Percentiles rank a stretch among this genome's conserved stretches.
phyloP scores from a whole-genome alignment of 2,329 filamentous ascomycete species.

The Ascochyta lentis region DNA sequence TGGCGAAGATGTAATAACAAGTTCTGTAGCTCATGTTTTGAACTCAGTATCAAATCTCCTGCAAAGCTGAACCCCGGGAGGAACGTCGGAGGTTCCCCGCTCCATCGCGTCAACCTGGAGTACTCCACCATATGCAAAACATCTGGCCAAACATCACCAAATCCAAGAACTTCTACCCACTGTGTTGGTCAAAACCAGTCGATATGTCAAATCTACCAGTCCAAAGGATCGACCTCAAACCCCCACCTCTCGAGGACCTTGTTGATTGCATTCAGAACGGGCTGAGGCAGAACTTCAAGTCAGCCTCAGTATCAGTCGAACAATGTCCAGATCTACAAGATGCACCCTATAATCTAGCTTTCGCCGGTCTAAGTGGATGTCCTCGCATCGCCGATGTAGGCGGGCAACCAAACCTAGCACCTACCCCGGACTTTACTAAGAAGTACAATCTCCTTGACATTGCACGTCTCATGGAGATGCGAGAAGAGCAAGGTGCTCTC shows the following conservation, averaged over 20 bases:
- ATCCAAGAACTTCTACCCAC: background rate
- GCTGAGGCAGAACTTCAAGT: slow-evolving; percentile 3
- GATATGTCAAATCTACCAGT: slow-evolving; percentile 2
- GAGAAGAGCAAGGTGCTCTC: slow-evolving; percentile 12
- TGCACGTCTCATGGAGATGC: slow-evolving; percentile 23
- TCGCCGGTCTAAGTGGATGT: slow-evolving; percentile 50
- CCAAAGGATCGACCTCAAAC: background rate
- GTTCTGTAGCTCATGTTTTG: background rate
- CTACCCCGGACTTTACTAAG: slow-evolving; percentile 16
- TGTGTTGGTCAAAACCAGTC: background rate
- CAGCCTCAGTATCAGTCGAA: slow-evolving; percentile 24
- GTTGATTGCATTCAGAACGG: background rate
- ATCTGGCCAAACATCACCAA: background rate
- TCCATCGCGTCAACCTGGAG: background rate
- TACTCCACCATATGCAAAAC: background rate
- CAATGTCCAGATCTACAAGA: slow-evolving; percentile 49
- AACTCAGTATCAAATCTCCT: background rate
- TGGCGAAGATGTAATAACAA: background rate
- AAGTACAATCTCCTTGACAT: slow-evolving; percentile 16
- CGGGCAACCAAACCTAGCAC: slow-evolving; percentile 46
- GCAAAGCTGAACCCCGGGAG: slow-evolving; percentile 1
- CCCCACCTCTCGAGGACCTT: slow-evolving; percentile 7
- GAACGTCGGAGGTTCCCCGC: background rate
- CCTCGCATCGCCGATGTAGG: slow-evolving; percentile 54
- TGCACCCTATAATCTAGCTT: slow-evolving; percentile 50